Percentiles rank a stretch among this genome's conserved stretches.
These are phyloP conservation scores for Glomus cerebriforme DNA, from an alignment of 192 early-diverging fungal genomes.

Conservation along the genomic window DNA sequence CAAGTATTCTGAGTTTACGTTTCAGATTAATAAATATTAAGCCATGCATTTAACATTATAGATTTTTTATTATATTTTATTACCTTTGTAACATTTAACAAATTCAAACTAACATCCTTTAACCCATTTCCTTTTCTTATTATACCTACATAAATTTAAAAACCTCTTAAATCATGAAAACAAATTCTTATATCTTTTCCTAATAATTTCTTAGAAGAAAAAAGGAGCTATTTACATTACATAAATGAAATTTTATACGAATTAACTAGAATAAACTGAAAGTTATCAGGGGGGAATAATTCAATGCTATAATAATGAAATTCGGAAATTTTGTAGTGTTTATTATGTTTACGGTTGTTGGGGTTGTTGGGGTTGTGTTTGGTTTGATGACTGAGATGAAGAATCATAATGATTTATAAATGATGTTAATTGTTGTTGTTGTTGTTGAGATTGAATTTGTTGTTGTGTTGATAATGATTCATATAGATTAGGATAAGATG, in stretches of 20 bases:
- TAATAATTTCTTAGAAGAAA: background rate
- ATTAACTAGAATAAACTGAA: background rate
- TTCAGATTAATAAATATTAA: too few species aligned
- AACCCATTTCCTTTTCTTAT: background rate
- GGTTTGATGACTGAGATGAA: background rate
- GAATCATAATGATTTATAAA: background rate
- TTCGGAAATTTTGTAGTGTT: background rate
- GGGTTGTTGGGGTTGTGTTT: background rate
- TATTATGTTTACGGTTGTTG: background rate
- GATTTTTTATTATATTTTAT: background rate
- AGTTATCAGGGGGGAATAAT: background rate
- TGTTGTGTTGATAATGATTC: background rate
- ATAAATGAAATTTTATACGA: too few species aligned
- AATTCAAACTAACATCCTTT: background rate
- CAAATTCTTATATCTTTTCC: background rate
- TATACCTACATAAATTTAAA: background rate
- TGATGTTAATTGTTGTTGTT: background rate
- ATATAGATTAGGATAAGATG: background rate
- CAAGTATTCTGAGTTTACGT: too few species aligned
- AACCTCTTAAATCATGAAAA: background rate
- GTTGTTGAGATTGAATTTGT: background rate
- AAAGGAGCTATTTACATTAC: background rate
- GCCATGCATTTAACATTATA: background rate
- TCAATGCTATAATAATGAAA: background rate
- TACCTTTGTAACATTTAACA: background rate